Conservation (phyloP, 208 protist genomes). For the Angomonas deanei region DNA sequence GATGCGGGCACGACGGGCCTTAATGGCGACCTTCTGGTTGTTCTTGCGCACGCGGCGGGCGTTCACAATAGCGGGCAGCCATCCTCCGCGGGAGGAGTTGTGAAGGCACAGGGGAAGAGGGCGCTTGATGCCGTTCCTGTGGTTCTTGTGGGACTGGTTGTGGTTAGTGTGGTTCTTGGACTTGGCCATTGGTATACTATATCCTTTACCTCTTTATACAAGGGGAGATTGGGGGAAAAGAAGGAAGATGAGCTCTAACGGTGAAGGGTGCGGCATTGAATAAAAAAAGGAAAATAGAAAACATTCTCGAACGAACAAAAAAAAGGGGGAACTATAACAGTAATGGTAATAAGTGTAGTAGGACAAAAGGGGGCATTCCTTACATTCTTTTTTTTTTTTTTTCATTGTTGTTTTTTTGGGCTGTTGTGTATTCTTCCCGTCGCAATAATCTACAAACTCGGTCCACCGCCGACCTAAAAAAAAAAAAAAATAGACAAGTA, state of each 20-base stretch:
- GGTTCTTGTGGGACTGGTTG: constrained; percentile 91
- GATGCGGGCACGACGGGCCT: constrained; percentile 69
- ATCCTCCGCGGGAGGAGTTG: constrained; percentile 78
- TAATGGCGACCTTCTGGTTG: constrained; percentile 83
- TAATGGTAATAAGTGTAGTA: no score
- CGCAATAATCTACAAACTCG: no score
- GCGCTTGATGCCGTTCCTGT: constrained; percentile 89
- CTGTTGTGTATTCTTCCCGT: no score
- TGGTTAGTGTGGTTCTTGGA: constrained; percentile 94
- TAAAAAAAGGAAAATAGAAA: no score
- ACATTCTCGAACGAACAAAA: no score
- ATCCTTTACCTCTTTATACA: constrained; percentile 9
- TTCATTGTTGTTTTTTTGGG: no score
- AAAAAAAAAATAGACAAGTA: constrained; percentile 3
- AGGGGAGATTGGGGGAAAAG: constrained; percentile 4
- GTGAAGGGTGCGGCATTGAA: no score
- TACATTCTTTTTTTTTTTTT: no score
- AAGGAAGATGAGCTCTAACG: no score
- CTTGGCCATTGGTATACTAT: constrained; percentile 74
- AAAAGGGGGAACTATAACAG: no score
- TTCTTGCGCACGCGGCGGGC: constrained; percentile 80
- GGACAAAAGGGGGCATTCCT: no score
- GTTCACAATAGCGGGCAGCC: constrained; percentile 79
- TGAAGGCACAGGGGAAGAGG: constrained; percentile 61
- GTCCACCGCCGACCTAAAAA: no score